Evolutionary conservation across 805 yeast species (phyloP).

Genomic region (Starmerella riodocensis): DNA sequence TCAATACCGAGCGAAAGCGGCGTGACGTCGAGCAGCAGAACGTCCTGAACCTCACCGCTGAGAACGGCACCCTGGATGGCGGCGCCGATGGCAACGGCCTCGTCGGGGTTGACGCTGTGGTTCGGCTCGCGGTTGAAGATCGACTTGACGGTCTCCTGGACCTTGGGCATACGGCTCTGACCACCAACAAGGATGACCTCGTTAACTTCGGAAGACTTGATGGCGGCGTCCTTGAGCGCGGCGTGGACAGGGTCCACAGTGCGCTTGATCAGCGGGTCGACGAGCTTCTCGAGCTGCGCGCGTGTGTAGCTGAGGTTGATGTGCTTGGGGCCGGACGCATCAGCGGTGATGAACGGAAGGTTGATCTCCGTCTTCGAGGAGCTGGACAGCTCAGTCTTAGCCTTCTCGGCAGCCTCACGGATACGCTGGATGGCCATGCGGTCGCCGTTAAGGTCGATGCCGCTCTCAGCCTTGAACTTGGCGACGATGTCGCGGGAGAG

Average conservation of each 20-base stretch:
- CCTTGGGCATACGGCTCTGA: conserved; percentile 88
- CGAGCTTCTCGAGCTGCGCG: conserved; percentile 53
- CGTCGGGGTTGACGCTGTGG: conserved; percentile 88
- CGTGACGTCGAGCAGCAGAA: conserved; percentile 75
- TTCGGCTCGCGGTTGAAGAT: conserved; percentile 75
- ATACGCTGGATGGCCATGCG: conserved; percentile 73
- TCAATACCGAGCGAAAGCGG: conserved; percentile 91
- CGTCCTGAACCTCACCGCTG: conserved; percentile 90
- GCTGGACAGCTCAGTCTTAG: conserved; percentile 74
- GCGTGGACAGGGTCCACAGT: conserved; percentile 67
- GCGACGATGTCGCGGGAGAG: conserved; percentile 73
- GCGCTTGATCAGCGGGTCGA: conserved; percentile 55
- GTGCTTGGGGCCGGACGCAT: conserved; percentile 69
- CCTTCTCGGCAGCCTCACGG: conserved; percentile 80
- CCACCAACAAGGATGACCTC: conserved; percentile 83
- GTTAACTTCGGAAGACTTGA: conserved; percentile 51
- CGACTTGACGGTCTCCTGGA: conserved; percentile 57
- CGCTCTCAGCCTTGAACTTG: conserved; percentile 61
- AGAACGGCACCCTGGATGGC: conserved; percentile 96
- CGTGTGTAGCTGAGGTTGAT: conserved; percentile 57
- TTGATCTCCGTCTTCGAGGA: conserved; percentile 59
- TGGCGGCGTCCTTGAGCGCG: conserved; percentile 69
- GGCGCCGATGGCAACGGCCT: conserved; percentile 92
- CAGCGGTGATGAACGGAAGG: conserved; percentile 79
- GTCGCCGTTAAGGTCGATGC: conserved; percentile 51